Conservation (phyloP, 371 early-diverging fungal species). For the Mortierella sp. region DNA sequence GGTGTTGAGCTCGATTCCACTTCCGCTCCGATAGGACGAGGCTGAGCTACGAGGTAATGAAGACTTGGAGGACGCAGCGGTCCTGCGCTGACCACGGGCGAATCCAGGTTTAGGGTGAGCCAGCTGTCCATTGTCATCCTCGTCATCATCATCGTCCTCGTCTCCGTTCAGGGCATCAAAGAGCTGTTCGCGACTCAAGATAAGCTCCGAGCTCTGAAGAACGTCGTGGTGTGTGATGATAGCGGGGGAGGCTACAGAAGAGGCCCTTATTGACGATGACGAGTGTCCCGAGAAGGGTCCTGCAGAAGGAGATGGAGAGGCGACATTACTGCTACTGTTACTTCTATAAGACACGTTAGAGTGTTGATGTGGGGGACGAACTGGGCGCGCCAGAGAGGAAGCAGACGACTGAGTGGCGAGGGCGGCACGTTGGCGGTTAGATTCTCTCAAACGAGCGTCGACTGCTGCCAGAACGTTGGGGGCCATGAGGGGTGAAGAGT, state of each 20-base stretch:
- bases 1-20: constrained; percentile 36
- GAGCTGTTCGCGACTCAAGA: constrained; percentile 35
- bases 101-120: constrained; percentile 24
- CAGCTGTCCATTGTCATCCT: constrained; percentile 5
- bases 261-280: neutral
- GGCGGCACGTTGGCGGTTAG: constrained; percentile 13
- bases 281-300: neutral
- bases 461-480: constrained; percentile 37
- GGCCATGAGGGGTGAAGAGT: constrained; percentile 41
- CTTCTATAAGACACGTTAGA: neutral
- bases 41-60: constrained; percentile 25
- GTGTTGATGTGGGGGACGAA: constrained; percentile 9
- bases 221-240: constrained; percentile 24
- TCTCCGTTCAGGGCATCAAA: constrained; percentile 34
- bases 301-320: neutral
- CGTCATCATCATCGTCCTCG: constrained; percentile 22
- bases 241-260: neutral
- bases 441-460: constrained; percentile 32
- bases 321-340: neutral
- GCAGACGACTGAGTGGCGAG: constrained; percentile 11
- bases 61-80: constrained; percentile 13
- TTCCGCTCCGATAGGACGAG: constrained; percentile 14
- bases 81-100: constrained; percentile 9
- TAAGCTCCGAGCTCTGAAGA: constrained; percentile 20
- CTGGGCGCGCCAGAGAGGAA: constrained; percentile 4